Conservation (phyloP, 164 flowering plant genomes). For the Vitis labrusca region DNA sequence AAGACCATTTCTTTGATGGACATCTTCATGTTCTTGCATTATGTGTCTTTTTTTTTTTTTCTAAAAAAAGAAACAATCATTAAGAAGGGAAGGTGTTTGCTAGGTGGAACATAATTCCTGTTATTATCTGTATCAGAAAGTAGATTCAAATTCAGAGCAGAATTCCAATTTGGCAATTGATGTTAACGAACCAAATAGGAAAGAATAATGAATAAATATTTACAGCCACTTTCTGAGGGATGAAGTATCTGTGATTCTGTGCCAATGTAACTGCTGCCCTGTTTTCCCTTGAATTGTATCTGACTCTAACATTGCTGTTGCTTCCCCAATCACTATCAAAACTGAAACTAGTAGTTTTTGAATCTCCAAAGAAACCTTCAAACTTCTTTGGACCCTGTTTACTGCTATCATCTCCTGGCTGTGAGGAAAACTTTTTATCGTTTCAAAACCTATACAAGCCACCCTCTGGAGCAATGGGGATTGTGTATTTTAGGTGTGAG, state of each 20-base stretch:
- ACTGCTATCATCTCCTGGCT: background rate
- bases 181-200: background rate
- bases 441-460: conserved; percentile 1
- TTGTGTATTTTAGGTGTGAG: conserved; percentile 1
- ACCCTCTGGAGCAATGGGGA: conserved; percentile 3
- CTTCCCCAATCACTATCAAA: conserved; percentile 9
- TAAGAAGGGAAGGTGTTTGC: no score
- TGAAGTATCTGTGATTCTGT: background rate
- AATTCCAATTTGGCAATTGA: background rate
- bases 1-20: no score
- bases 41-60: no score
- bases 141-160: conserved; percentile 4
- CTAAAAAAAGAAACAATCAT: no score
- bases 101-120: background rate
- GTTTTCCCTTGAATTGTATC: conserved; percentile 8
- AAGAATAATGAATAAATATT: conserved; percentile 19
- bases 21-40: no score
- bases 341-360: background rate
- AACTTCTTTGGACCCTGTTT: background rate
- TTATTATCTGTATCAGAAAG: background rate
- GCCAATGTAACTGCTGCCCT: background rate
- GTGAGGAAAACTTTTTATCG: background rate
- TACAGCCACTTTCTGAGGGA: conserved; percentile 4
- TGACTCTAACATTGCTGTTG: background rate
- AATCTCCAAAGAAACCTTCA: background rate